Evolutionary conservation across 345 rosid species (phyloP), one percentile per base, ranked within the genome.

Genomic region (Eucalyptus sp.): DNA sequence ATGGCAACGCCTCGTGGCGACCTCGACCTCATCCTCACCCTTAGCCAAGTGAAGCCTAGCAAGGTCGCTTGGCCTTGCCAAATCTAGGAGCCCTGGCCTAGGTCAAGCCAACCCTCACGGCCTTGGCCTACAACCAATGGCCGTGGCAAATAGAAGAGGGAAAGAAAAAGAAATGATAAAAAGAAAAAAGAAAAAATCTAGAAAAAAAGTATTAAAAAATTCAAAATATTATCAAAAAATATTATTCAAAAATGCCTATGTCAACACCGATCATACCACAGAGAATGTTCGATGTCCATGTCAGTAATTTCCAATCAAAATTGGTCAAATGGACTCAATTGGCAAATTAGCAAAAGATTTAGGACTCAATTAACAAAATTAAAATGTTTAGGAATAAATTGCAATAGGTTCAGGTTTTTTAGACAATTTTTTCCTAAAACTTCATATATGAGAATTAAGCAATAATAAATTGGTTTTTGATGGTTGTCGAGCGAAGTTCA

Each of bases 41-140:
- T 52, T 0, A 52, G 5, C 16, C 2, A 11, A n/a, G 33, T 14
- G 17, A 62, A 1, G 0, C 33, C 33, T 8, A 7, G 8, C 15
- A n/a, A 62, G 15, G 33, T 7, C 17, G 2, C 68, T 13, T 62
- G 68, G 33, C 68, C 68, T 29, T 29, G 68, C 5, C 17, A 14
- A 62, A n/a, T 52, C 25, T 52, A 29, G 9, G 66, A 60, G 7
- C 31, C 66, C 33, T 13, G 2, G 1, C 68, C 68, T n/a, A 29
- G 16, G 33, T 62, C 17, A 62, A 17, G 68, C 68, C 15, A 62
- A 13, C 33, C 33, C 16, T 29, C 33, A 16, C 0, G 8, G 33
- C 17, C 68, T 6, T 62, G 68, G 68, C 17, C 33, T 60, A 52
- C 58, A 52, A 52, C 58, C 5, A 20, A 0, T 60, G 31, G 16